phyloP scores from a whole-genome alignment of 75 land plant species.

The Pinus albicaulis region DNA sequence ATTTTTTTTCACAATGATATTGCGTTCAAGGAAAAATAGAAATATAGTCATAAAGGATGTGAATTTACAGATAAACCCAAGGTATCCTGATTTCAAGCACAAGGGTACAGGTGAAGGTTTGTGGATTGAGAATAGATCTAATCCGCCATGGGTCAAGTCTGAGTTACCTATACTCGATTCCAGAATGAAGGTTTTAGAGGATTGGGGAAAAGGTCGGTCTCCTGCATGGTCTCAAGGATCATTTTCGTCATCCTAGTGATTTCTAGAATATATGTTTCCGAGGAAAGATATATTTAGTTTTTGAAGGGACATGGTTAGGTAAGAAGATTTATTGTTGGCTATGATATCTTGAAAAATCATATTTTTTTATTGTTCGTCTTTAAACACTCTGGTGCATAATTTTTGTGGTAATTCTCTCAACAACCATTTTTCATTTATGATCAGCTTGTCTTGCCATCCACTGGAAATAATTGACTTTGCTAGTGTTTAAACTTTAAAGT shows the following conservation, averaged over 20 bases:
- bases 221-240: background rate
- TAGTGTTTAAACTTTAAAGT: background rate
- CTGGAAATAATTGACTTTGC: background rate
- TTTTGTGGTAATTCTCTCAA: too few species aligned
- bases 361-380: too few species aligned
- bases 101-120: slow-evolving; percentile 78
- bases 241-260: background rate
- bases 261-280: background rate
- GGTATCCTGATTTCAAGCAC: slow-evolving; percentile 91
- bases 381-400: too few species aligned
- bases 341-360: too few species aligned
- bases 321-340: too few species aligned
- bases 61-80: slow-evolving; percentile 59
- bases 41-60: background rate
- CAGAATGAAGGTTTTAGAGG: background rate
- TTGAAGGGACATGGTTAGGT: background rate
- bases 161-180: slow-evolving; percentile 55
- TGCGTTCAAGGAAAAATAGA: background rate
- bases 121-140: slow-evolving; percentile 64
- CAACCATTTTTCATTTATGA: too few species aligned
- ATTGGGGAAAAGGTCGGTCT: too few species aligned
- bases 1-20: background rate
- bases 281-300: background rate
- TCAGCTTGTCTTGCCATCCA: too few species aligned
- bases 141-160: slow-evolving; percentile 80